Evolutionary conservation across 1,284 basidiomycete species (phyloP), one percentile per base, ranked within the genome.

Genomic region (Boletus semigastroideus): DNA sequence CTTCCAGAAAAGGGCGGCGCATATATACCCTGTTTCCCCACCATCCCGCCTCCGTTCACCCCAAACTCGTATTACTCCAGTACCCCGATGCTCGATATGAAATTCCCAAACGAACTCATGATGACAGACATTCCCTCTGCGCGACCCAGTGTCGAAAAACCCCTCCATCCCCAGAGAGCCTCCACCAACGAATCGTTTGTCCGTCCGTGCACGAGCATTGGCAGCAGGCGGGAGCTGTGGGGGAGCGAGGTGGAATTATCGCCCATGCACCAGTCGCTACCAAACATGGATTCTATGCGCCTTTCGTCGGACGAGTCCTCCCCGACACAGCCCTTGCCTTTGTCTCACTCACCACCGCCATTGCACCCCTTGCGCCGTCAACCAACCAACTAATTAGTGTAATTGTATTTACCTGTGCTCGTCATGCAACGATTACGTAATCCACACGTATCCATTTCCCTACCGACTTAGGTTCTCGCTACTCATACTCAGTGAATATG

Each of bases 311-410:
- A 65, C 5, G 61, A 55, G 3, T 19, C 25, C 5, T 25, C 42
- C 5, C 14, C 13, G 33, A 28, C 38, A 14, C 49, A 31, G 5
- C 38, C 43, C 14, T 44, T 41, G 5, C 42, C 30, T n/a, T 30
- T 36, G 8, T 52, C 49, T 3, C 49, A 44, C 14, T 52, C 54
- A 10, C 54, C 53, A 3, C 42, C 55, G 5, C 48, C 59, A 14
- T 31, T 64, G 3, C 57, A 64, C 17, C 63, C 63, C 0, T 36
- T 65, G 46, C 63, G 63, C 34, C 63, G 65, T 51, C 61, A 43
- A 20, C 62, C 48, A 19, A 48, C 51, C 9, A 14, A 3, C 1
- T 14, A 8, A 38, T 9, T 17, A 8, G 7, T 62, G 52, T 62
- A 62, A 37, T 42, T 38, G 13, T 49, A 9, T 19, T 10, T 30